phyloP scores from a whole-genome alignment of 495 filamentous ascomycete species.

The Penicillium pulvis region DNA sequence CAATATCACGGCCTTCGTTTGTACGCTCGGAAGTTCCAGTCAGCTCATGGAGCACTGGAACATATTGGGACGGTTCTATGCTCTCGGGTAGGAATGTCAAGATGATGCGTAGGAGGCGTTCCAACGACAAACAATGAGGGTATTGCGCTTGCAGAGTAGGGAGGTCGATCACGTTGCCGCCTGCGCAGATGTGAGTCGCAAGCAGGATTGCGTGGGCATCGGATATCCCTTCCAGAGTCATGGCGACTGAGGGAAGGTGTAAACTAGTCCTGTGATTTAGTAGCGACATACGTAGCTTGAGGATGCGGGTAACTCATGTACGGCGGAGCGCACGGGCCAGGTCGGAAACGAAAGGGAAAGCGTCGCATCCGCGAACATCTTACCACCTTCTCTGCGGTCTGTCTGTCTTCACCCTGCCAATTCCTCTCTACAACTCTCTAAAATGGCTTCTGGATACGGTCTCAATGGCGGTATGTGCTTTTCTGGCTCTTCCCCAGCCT shows the following conservation, averaged over 20 bases:
- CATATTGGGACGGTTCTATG: constrained; percentile 64
- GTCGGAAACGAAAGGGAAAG: constrained; percentile 42
- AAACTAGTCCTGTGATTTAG: constrained; percentile 25
- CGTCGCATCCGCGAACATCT: constrained; percentile 39
- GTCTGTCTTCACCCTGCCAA: constrained; percentile 28
- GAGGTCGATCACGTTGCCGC: constrained; percentile 62
- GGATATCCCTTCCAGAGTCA: constrained; percentile 49
- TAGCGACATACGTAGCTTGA: constrained; percentile 24
- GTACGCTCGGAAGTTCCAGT: constrained; percentile 39
- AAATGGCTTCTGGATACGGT: constrained; percentile 83
- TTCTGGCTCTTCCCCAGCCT: constrained; percentile 1
- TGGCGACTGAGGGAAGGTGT: constrained; percentile 20
- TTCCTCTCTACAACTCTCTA: constrained; percentile 31
- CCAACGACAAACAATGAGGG: constrained; percentile 59
- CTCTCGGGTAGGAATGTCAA: constrained; percentile 85
- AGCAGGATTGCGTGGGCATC: constrained; percentile 52
- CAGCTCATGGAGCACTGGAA: constrained; percentile 59
- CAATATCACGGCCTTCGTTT: constrained; percentile 41
- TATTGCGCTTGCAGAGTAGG: constrained; percentile 61
- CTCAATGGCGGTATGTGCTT: constrained; percentile 69
- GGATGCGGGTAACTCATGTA: constrained; percentile 25
- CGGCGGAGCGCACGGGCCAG: constrained; percentile 43
- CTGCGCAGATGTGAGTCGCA: constrained; percentile 48
- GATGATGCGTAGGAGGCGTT: constrained; percentile 75
- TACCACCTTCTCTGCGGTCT: constrained; percentile 27